Conservation (phyloP, 2,329 filamentous ascomycete genomes). For the Magnaporthiopsis rhizophila region DNA sequence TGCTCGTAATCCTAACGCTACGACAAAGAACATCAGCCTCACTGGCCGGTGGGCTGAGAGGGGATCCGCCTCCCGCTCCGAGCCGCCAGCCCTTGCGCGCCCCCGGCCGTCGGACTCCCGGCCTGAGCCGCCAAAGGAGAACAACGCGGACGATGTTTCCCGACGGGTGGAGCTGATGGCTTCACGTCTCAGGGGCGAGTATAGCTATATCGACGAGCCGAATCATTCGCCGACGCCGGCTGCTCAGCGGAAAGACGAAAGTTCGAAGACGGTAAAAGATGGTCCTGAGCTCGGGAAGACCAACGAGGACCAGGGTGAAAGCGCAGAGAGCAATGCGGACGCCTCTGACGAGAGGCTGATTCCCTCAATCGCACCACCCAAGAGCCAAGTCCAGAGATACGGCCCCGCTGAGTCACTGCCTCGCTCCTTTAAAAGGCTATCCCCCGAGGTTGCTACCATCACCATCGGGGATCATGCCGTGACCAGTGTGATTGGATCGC, state of each 20-base stretch:
- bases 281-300: background rate
- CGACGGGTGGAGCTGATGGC: conserved; percentile 7
- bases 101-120: background rate
- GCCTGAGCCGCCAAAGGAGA: background rate
- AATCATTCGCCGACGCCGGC: background rate
- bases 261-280: conserved; percentile 8
- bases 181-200: conserved; percentile 3
- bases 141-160: conserved; percentile 8
- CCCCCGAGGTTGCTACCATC: conserved; percentile 61
- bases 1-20: background rate
- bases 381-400: conserved; percentile 19
- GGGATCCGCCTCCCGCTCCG: conserved; percentile 15
- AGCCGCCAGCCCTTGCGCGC: background rate
- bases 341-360: conserved; percentile 21
- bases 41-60: conserved; percentile 20
- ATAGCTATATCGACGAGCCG: background rate
- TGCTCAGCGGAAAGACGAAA: background rate
- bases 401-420: background rate
- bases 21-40: conserved; percentile 10
- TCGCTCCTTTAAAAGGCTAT: conserved; percentile 40
- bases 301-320: conserved; percentile 10
- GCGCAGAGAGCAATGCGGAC: background rate
- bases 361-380: conserved; percentile 24
- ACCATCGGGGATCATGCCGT: conserved; percentile 63
- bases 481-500: conserved; percentile 56